Evolutionary conservation across 2,329 filamentous ascomycete genomes (phyloP).

Genomic region (Phialemoniopsis sp.): DNA sequence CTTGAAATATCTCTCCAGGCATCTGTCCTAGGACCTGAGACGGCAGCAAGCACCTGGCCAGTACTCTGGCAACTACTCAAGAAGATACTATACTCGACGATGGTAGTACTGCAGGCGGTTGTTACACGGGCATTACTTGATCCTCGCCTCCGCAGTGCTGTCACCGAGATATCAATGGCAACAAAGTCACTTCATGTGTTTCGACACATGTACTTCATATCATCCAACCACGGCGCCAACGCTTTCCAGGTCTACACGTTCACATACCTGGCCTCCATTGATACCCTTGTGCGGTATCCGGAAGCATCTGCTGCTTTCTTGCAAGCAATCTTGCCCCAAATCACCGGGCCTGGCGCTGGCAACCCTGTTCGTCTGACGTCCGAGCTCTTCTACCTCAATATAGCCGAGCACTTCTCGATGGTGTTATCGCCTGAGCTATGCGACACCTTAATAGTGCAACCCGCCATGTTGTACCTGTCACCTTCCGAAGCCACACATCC

Average conservation of each 20-base stretch:
- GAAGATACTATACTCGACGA: constrained; percentile 69
- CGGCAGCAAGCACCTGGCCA: constrained; percentile 62
- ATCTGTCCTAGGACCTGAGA: constrained; percentile 63
- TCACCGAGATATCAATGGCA: constrained; percentile 59
- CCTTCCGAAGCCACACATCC: constrained; percentile 16
- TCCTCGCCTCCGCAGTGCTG: constrained; percentile 29
- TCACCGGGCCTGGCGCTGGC: constrained; percentile 40
- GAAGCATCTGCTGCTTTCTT: constrained; percentile 64
- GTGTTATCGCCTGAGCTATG: constrained; percentile 61
- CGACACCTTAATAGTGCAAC: constrained; percentile 69
- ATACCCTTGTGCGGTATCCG: constrained; percentile 72
- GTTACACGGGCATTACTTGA: constrained; percentile 60
- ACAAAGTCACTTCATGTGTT: constrained; percentile 69
- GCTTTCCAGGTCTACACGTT: constrained; percentile 83
- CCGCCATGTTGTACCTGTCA: constrained; percentile 69
- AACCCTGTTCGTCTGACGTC: constrained; percentile 57
- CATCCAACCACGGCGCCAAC: constrained; percentile 66
- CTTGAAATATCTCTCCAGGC: constrained; percentile 58
- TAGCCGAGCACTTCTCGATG: constrained; percentile 77
- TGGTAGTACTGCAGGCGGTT: constrained; percentile 71
- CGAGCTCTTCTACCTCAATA: constrained; percentile 87
- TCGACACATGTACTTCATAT: constrained; percentile 78
- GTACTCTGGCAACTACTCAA: constrained; percentile 72
- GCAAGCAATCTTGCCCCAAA: constrained; percentile 47
- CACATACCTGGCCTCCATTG: constrained; percentile 76